Conservation (phyloP, 2,329 filamentous ascomycete genomes). For the Fusarium newnesense region DNA sequence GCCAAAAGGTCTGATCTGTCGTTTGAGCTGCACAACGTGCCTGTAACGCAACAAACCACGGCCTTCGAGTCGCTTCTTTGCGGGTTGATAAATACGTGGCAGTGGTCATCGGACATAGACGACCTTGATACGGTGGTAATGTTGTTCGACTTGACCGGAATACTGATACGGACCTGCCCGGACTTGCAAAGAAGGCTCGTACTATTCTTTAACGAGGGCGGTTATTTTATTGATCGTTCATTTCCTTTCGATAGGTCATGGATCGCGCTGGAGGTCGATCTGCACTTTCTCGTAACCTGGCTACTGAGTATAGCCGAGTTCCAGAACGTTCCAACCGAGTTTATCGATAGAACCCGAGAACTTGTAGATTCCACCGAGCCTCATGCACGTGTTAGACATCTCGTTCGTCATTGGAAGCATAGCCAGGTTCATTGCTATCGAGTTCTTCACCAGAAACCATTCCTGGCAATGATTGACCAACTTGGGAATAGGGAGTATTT, state of each 20-base stretch:
- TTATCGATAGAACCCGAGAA: fast-evolving
- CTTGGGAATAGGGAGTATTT: no score
- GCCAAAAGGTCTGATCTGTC: fast-evolving
- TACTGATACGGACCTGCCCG: background rate
- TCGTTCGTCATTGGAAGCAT: no score
- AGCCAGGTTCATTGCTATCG: no score
- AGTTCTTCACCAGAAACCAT: no score
- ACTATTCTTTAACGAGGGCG: fast-evolving
- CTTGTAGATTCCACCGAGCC: no score
- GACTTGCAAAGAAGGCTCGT: background rate
- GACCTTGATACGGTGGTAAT: no score
- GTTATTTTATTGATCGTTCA: no score
- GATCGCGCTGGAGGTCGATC: background rate
- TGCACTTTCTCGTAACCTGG: fast-evolving
- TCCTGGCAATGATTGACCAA: no score
- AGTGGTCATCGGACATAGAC: no score
- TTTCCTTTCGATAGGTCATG: background rate
- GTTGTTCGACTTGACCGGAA: background rate
- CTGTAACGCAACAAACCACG: fast-evolving
- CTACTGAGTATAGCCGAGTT: fast-evolving
- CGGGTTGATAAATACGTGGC: no score
- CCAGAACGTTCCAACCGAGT: fast-evolving
- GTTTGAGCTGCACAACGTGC: fast-evolving
- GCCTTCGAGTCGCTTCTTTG: background rate
- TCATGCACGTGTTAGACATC: no score